A percentile compares a stretch with the other conserved stretches of the same genome.
Conservation (phyloP, 2,329 filamentous ascomycete species). For the Tolypocladium ophioglossoides region DNA sequence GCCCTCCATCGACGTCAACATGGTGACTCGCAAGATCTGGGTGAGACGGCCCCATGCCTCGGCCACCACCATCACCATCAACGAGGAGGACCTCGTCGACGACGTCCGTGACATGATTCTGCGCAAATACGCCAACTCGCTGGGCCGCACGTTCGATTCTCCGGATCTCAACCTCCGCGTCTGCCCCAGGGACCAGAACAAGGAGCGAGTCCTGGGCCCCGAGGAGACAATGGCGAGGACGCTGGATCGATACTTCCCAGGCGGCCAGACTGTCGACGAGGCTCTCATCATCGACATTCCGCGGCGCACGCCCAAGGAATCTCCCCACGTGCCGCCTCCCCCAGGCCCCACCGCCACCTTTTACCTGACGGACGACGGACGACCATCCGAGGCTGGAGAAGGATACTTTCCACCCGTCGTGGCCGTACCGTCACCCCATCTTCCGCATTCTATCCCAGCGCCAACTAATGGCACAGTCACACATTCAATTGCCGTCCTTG, state of each 20-base stretch:
- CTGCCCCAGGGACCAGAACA: slow-evolving; percentile 53
- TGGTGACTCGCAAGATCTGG: slow-evolving; percentile 79
- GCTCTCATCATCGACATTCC: slow-evolving; percentile 87
- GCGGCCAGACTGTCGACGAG: slow-evolving; percentile 79
- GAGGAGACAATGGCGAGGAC: slow-evolving; percentile 75
- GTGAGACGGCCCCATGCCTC: slow-evolving; percentile 80
- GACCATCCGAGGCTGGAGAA: slow-evolving; percentile 56
- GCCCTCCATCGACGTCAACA: slow-evolving; percentile 31
- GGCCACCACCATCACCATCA: slow-evolving; percentile 74
- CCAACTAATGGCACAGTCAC: slow-evolving; percentile 22
- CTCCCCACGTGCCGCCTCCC: slow-evolving; percentile 49
- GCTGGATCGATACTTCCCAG: slow-evolving; percentile 74
- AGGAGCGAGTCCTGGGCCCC: slow-evolving; percentile 65
- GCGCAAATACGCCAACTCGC: slow-evolving; percentile 85
- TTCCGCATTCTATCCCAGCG: slow-evolving; percentile 27
- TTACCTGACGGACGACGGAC: slow-evolving; percentile 50
- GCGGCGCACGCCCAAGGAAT: slow-evolving; percentile 68
- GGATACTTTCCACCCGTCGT: slow-evolving; percentile 75
- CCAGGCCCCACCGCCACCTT: slow-evolving; percentile 33
- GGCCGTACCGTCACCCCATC: slow-evolving; percentile 28
- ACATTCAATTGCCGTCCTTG: slow-evolving; percentile 70
- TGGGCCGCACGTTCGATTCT: slow-evolving; percentile 80
- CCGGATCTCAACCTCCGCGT: slow-evolving; percentile 81
- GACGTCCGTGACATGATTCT: slow-evolving; percentile 89
- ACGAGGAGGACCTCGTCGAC: slow-evolving; percentile 85